Evolutionary conservation across 2,329 filamentous ascomycete species (phyloP).

Genomic region (Emmonsiellopsis sp.): DNA sequence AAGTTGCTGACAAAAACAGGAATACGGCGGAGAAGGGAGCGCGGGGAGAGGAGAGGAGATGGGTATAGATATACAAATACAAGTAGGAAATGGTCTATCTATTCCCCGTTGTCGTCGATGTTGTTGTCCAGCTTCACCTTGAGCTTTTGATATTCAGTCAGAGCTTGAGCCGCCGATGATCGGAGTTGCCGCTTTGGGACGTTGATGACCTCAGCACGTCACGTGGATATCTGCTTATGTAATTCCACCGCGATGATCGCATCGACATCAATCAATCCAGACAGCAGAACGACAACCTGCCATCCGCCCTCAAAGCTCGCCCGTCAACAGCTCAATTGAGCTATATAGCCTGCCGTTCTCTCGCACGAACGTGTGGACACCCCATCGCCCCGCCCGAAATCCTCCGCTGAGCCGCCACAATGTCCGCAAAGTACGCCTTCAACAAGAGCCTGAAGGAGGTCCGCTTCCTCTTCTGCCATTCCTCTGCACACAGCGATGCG

Average conservation of each 20-base stretch:
- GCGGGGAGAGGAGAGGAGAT: neutral
- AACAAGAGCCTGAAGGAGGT: conserved; percentile 83
- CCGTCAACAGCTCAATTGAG: conserved; percentile 10
- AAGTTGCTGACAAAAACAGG: neutral
- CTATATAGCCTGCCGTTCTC: neutral
- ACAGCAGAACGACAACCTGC: neutral
- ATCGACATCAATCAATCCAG: neutral
- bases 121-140: no score
- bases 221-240: neutral
- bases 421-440: conserved; percentile 93
- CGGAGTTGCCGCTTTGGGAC: neutral
- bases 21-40: neutral
- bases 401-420: conserved; percentile 35
- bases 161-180: conserved; percentile 2
- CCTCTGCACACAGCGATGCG: conserved; percentile 78
- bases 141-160: neutral
- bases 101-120: neutral
- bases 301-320: neutral
- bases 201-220: neutral
- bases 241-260: neutral
- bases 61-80: neutral
- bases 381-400: neutral
- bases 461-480: conserved; percentile 95
- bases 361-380: neutral
- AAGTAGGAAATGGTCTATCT: neutral